These are phyloP conservation scores for Eimeria zaria DNA, from an alignment of 169 alveolate genomes.

Conservation along the genomic window DNA sequence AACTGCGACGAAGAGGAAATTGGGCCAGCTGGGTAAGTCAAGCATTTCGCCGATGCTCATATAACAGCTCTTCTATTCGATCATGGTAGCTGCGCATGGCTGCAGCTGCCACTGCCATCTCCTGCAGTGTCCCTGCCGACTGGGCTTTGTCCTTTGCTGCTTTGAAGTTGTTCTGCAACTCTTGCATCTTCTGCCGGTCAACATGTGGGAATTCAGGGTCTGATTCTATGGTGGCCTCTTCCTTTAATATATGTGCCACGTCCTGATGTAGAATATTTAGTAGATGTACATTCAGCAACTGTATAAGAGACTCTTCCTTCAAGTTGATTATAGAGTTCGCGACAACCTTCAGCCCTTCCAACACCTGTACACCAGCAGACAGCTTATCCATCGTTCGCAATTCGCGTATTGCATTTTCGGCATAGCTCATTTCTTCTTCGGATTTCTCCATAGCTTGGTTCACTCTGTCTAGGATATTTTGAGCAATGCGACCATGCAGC, in stretches of 20 bases:
- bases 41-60: not conserved
- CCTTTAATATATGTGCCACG: not conserved
- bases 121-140: not conserved
- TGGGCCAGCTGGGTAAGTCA: not conserved
- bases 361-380: constrained; percentile 11
- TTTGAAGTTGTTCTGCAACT: not conserved
- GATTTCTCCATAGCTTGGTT: not conserved
- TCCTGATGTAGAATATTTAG: constrained; percentile 13
- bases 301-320: constrained; percentile 22
- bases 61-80: not conserved
- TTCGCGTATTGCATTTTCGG: not conserved
- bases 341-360: not conserved
- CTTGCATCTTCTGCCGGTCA: not conserved
- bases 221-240: not conserved
- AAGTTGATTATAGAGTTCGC: not conserved
- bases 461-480: not conserved
- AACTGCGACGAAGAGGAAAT: not conserved
- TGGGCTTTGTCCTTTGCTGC: not conserved
- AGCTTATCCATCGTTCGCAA: not conserved
- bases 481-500: constrained; percentile 5
- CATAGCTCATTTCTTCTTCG: not conserved
- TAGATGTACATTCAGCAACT: not conserved
- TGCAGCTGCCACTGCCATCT: constrained; percentile 9
- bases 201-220: not conserved
- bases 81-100: constrained; percentile 17